phyloP scores from a whole-genome alignment of 495 filamentous ascomycete genomes.

The Staphylotrichum longicolle region DNA sequence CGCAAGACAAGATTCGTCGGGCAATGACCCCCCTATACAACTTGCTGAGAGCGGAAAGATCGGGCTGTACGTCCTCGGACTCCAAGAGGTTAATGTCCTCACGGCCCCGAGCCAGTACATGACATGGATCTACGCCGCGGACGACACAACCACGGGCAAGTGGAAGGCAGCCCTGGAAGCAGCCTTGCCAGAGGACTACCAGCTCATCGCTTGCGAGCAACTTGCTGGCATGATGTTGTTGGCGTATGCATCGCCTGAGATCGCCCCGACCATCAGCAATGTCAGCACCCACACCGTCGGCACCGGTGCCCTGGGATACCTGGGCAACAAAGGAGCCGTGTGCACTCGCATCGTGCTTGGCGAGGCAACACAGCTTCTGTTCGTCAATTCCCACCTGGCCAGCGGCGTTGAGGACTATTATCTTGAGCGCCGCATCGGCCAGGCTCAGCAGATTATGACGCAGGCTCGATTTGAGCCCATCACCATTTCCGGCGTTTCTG shows the following conservation, averaged over 20 bases:
- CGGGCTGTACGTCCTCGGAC: slow-evolving; percentile 82
- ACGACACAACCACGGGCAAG: slow-evolving; percentile 63
- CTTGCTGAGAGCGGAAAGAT: slow-evolving; percentile 58
- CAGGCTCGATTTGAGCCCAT: slow-evolving; percentile 75
- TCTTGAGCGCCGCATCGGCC: slow-evolving; percentile 85
- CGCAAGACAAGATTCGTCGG: slow-evolving; percentile 31
- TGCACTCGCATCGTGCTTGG: slow-evolving; percentile 80
- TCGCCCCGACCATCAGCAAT: slow-evolving; percentile 68
- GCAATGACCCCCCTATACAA: slow-evolving; percentile 34
- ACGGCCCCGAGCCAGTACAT: slow-evolving; percentile 59
- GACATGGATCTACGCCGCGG: slow-evolving; percentile 61
- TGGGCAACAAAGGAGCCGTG: slow-evolving; percentile 95
- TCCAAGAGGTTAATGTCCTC: slow-evolving; percentile 91
- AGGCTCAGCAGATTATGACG: slow-evolving; percentile 70
- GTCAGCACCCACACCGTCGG: slow-evolving; percentile 77
- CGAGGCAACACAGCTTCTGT: slow-evolving; percentile 82
- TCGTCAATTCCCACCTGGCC: slow-evolving; percentile 87
- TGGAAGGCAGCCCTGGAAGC: slow-evolving; percentile 74
- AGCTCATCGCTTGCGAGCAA: slow-evolving; percentile 74
- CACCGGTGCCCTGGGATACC: slow-evolving; percentile 84
- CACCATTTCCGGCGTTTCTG: slow-evolving; percentile 53
- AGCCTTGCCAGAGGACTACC: slow-evolving; percentile 73
- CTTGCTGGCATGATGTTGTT: slow-evolving; percentile 83
- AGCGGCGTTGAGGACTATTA: slow-evolving; percentile 76
- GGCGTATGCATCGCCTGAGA: slow-evolving; percentile 74